Base-by-base conservation (phyloP, 2,329 filamentous ascomycete genomes). In the Penicillium sp. region DNA sequence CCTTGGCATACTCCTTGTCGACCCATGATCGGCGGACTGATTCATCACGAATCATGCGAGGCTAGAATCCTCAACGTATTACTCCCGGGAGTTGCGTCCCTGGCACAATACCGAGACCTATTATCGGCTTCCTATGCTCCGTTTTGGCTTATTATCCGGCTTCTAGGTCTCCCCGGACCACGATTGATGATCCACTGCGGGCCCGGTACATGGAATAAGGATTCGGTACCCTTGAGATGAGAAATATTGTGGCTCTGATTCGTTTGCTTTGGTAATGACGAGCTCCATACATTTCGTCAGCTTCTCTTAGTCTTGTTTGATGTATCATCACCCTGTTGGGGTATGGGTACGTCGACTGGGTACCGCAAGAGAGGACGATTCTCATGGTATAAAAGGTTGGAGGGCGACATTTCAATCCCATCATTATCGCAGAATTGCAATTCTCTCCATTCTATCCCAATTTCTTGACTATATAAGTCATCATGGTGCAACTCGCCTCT, bases 401-500 rank as follows among this genome's bases (percentile, higher is more conserved):
- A 8, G 10, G 33, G 47, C 7, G n/a, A 11, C n/a, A 35, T 16
- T 3, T 22, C 14, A 9, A 9, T 16, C 19, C 29, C 2, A 24
- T 22, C 7, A 11, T 16, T 16, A 33, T 31, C 21, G 6, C 31
- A 45, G 9, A 19, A 26, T 11, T 33, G 16, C 22, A 42, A 29
- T 21, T 13, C 8, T 26, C 19, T 29, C 2, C 14, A 16, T 47
- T 22, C 11, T 19, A 44, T 19, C 21, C 11, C 3, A 7, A 11
- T 43, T n/a, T 21, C 27, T 31, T 27, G 39, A 4, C 14, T 26
- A n/a, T 37, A 44, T 43, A n/a, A 57, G 5, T 39, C 44, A 50
- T n/a, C 14, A 66, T 67, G 62, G 62, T 67, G 50, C 57, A 60
- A 26, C 39, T 67, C 21, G 24, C 54, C n/a, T 64, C 68, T 49